Evolutionary conservation across 148 eudicot genomes (phyloP).

Genomic region (Chenopodium album): DNA sequence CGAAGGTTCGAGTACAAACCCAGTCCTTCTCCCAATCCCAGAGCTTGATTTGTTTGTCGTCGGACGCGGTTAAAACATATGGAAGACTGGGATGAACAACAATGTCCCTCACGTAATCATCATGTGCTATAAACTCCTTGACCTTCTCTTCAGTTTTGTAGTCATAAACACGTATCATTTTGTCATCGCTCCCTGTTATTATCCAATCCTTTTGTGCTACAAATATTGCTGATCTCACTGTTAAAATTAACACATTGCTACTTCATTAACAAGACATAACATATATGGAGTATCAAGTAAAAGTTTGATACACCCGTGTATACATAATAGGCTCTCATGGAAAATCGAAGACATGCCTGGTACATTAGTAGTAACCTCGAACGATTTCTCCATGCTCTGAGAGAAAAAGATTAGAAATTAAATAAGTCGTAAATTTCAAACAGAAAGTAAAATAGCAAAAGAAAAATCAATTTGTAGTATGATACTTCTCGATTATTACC

Average conservation of each 20-base stretch:
- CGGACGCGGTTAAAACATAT: conserved; percentile 67
- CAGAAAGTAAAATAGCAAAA: not conserved
- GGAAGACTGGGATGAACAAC: conserved; percentile 82
- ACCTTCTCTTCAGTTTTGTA: conserved; percentile 28
- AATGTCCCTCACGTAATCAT: conserved; percentile 68
- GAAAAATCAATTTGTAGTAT: not conserved
- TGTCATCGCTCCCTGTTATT: conserved; percentile 42
- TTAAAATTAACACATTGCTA: not conserved
- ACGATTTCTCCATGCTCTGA: conserved; percentile 67
- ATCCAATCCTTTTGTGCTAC: conserved; percentile 43
- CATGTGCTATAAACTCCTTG: conserved; percentile 32
- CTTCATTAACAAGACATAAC: too few species aligned
- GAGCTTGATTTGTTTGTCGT: conserved; percentile 78
- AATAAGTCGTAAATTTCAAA: not conserved
- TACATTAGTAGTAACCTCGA: conserved; percentile 53
- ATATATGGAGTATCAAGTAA: too few species aligned
- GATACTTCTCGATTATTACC: conserved; percentile 36
- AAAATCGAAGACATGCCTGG: conserved; percentile 45
- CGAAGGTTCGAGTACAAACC: conserved; percentile 69
- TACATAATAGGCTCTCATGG: too few species aligned
- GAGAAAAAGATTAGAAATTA: not conserved
- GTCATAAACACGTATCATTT: conserved; percentile 28
- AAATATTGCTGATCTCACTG: conserved; percentile 45
- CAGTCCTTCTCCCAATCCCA: conserved; percentile 96
- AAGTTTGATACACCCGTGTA: too few species aligned